Base-by-base conservation (phyloP, 1,139 yeast species). In the Yamadazyma epiphylla region DNA sequence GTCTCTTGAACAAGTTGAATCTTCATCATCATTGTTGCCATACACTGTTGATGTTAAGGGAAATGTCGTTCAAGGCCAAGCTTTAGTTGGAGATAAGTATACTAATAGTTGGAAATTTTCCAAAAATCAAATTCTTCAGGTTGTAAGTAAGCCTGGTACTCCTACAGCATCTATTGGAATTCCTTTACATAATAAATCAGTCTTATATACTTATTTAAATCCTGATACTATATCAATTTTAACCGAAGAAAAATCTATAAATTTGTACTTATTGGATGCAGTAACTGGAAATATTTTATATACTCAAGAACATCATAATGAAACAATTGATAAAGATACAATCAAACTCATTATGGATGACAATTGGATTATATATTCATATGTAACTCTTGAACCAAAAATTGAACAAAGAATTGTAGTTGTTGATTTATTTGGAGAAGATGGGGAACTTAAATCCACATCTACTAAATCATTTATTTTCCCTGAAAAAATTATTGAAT, bases 181-280 rank as follows among this genome's bases (percentile, higher is more conserved):
- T 22, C 73, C 84, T 1, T 60, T 83, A 24, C 80, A 82, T 13
- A 80, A 84, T 46, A 73, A 87, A 47, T 68, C 80, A 1, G 94
- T 88, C 1, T 60, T 88, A 28, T 88, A 89, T 71, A 91, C 89
- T 56, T 89, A 85, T 53, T 63, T 89, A 39, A 74, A 85, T 48
- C 94, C 89, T 17, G 79, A 85, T 45, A 40, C 77, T 13, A 63
- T 81, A 3, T 72, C 84, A 0, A 60, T 81, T 23, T 67, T 82
- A 2, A 68, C 80, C 2, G 59, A 71, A 34, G 48, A 50, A 2
- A 44, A 38, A 1, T 40, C 51, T 0, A 42, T 81, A 20, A 60
- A 54, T 13, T 49, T 86, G 15, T 64, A 74, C 39, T 47, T 89
- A 6, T 36, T 88, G 19, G 94, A 89, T 51, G 69, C 79, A 0